Evolutionary conservation across 306 rosid species (phyloP), one percentile per base, ranked within the genome.

Genomic region (Hippophae gyantsensis): DNA sequence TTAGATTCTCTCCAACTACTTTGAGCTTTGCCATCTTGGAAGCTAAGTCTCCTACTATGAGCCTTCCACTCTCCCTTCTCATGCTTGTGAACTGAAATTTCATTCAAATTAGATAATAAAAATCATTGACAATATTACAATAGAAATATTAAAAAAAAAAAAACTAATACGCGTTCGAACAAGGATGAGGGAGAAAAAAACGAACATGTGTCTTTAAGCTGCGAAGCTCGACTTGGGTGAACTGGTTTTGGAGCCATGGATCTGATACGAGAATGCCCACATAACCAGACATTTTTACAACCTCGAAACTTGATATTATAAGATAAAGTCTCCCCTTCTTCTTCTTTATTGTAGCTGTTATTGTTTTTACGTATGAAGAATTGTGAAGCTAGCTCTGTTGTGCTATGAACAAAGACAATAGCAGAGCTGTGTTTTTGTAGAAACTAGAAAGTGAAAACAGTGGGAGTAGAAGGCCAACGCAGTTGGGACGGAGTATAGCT

Each of bases 181-280:
- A 45, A 11, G 52, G 48, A 48, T 51, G 25, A 12, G 7, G 7
- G 38, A 45, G 6, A 1, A 45, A 1, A 45, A 32, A 64, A 68
- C 79, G 46, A 71, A 92, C 98, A 42, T 92, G 92, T 60, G 96
- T 60, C 63, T 92, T 92, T 6, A 92, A 81, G 74, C 85, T 76
- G 7, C 95, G 89, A 54, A 92, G 99, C 80, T 92, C 99, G 32
- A 73, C 99, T 80, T 92, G 99, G 26, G 99, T 92, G 82, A 92
- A 92, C 78, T 92, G 99, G 61, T 83, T 92, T 66, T 92, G 99
- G 44, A 92, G 90, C 81, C 80, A 86, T 80, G 93, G 99, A 92
- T 92, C 99, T 73, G 96, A 92, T 72, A 92, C 99, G 13, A 92
- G 84, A 83, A 92, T 79, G 63, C 99, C 99, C 67, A 93, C 86